Percentiles rank a stretch among this genome's conserved stretches.
Evolutionary conservation across 148 eudicot genomes (phyloP).

Genomic region (Rhododendron vialii): DNA sequence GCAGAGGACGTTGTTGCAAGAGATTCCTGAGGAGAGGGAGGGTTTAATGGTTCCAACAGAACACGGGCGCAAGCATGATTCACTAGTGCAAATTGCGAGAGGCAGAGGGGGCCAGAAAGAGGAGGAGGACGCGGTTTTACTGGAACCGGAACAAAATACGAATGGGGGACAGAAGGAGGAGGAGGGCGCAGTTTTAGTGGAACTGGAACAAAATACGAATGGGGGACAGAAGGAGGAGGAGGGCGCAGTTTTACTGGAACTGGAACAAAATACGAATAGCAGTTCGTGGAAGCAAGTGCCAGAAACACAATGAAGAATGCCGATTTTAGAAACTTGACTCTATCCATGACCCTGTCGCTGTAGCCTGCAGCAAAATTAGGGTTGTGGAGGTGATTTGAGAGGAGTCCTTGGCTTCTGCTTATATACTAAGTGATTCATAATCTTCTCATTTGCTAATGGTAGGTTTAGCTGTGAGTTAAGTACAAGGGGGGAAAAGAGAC

Average conservation of each 20-base stretch:
- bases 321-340: slow-evolving; percentile 5
- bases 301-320: slow-evolving; percentile 23
- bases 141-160: background rate
- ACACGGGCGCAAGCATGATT: slow-evolving; percentile 50
- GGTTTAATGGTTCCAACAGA: background rate
- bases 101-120: slow-evolving; percentile 48
- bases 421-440: background rate
- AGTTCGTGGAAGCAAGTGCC: slow-evolving; percentile 18
- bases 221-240: background rate
- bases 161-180: background rate
- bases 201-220: background rate
- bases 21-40: background rate
- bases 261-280: slow-evolving; percentile 20
- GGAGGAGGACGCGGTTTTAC: background rate
- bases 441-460: background rate
- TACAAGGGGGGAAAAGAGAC: background rate
- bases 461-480: background rate
- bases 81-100: slow-evolving; percentile 54
- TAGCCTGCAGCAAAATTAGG: background rate
- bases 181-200: background rate
- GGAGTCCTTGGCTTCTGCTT: background rate
- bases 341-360: slow-evolving; percentile 29
- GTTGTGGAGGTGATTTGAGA: background rate
- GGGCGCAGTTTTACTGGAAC: background rate
- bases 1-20: background rate